Evolutionary conservation across 805 yeast genomes (phyloP), one percentile per base, ranked within the genome.

Genomic region (Saccharomycopsis sp.): DNA sequence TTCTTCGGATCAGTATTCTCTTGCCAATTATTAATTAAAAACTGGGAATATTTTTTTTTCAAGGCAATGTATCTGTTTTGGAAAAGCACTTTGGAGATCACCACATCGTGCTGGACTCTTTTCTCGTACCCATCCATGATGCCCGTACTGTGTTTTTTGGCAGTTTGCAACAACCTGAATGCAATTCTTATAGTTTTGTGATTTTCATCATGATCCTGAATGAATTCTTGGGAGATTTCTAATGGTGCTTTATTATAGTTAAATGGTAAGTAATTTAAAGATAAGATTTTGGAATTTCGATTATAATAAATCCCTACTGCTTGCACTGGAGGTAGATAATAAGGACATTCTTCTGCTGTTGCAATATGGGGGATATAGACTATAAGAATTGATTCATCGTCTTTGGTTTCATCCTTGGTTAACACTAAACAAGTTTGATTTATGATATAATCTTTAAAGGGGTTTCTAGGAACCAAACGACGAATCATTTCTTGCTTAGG

Each of bases 1-100:
- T 89, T 89, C 51, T 79, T 73, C 2, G 96, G 96, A 59, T 89
- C 96, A 2, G 97, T 89, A 23, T 79, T 76, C 59, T 89, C 97
- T n/a, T 70, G 76, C 97, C 97, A 89, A 48, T 69, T 71, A 31
- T 78, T 83, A 10, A 87, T 87, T 36, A 89, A 61, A 14, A 62
- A 59, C 21, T 78, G 73, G 0, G 95, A 85, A 56, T 88, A 82
- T 57, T 79, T 82, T 57, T 81, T 83, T 59, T 89, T 89, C 52
- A 89, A 65, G 17, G 72, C 64, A 21, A 85, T 78, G 57, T 89
- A 89, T 44, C 82, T 62, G 53, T 84, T 79, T 57, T 89, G 96
- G 52, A 89, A 89, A 10, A 74, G 67, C 19, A 79, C 81, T 52
- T 86, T 82, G 33, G 84, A 76, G 1, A 89, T 94, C 5, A 89